A percentile compares a stretch with the other conserved stretches of the same genome.
These are phyloP conservation scores for Barnettozyma sucrosica DNA, from an alignment of 805 yeast genomes.

Conservation along the genomic window DNA sequence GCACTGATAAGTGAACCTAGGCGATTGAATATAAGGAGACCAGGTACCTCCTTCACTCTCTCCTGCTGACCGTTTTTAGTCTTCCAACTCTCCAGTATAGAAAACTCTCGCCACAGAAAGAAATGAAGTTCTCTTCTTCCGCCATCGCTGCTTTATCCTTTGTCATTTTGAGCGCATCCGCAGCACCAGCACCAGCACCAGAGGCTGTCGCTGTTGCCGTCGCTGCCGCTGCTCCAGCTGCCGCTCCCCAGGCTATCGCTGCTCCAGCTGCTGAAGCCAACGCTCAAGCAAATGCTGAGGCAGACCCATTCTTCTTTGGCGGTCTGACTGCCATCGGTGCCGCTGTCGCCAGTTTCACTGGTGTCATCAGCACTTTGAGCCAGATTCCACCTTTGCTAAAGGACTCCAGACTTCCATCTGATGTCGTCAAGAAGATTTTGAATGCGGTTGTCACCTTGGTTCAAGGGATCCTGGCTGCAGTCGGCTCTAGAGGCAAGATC, in stretches of 20 bases:
- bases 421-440: conserved; percentile 3
- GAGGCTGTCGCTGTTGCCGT: conserved; percentile 8
- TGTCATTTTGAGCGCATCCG: conserved; percentile 27
- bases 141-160: conserved; percentile 28
- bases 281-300: conserved; percentile 1
- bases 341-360: conserved; percentile 2
- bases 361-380: conserved; percentile 3
- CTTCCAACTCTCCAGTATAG: too few species aligned
- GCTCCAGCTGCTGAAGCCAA: conserved; percentile 5
- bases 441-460: conserved; percentile 6
- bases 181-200: conserved; percentile 19
- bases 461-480: conserved; percentile 8
- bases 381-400: conserved; percentile 4
- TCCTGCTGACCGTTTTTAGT: too few species aligned
- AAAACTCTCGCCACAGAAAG: too few species aligned
- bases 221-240: conserved; percentile 10
- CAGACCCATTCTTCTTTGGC: background rate
- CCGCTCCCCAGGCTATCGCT: conserved; percentile 10
- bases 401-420: conserved; percentile 9
- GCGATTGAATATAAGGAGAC: too few species aligned
- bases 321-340: conserved; percentile 4
- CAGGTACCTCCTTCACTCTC: too few species aligned
- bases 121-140: conserved; percentile 26
- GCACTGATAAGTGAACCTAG: too few species aligned
- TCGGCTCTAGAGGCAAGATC: conserved; percentile 10